These are phyloP conservation scores for Pseudoneurospora amorphoporcata DNA, from an alignment of 495 filamentous ascomycete species.

Conservation along the genomic window DNA sequence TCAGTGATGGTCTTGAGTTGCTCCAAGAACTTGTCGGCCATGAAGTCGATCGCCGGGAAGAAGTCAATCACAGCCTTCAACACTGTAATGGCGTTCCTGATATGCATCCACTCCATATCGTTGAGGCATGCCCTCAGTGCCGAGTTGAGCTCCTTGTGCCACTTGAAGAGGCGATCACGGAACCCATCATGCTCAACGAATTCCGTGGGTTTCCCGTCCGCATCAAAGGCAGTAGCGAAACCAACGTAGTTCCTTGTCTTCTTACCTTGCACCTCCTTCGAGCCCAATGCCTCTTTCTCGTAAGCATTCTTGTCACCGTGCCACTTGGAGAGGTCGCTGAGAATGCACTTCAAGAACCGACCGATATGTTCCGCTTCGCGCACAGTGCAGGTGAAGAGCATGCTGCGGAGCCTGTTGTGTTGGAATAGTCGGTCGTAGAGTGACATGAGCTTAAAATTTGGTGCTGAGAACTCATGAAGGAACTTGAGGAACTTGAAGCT, in stretches of 20 bases:
- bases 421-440: conserved; percentile 78
- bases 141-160: conserved; percentile 68
- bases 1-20: conserved; percentile 63
- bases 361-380: conserved; percentile 87
- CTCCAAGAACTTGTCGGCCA: conserved; percentile 60
- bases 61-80: conserved; percentile 66
- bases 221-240: conserved; percentile 52
- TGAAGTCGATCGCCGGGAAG: conserved; percentile 85
- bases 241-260: conserved; percentile 30
- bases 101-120: conserved; percentile 91
- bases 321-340: conserved; percentile 73
- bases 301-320: conserved; percentile 67
- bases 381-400: conserved; percentile 80
- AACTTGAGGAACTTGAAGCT: conserved; percentile 75
- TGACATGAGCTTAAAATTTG: conserved; percentile 78
- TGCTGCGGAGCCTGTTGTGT: conserved; percentile 61
- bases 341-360: conserved; percentile 70
- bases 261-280: conserved; percentile 26
- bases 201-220: conserved; percentile 51
- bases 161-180: conserved; percentile 72
- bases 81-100: conserved; percentile 88
- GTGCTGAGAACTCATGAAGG: conserved; percentile 69
- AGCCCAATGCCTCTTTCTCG: conserved; percentile 62
- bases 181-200: conserved; percentile 81
- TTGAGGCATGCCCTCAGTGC: conserved; percentile 71